These are phyloP conservation scores for Leccinum pellstonianum DNA, from an alignment of 768 basidiomycete genomes.

Conservation along the genomic window DNA sequence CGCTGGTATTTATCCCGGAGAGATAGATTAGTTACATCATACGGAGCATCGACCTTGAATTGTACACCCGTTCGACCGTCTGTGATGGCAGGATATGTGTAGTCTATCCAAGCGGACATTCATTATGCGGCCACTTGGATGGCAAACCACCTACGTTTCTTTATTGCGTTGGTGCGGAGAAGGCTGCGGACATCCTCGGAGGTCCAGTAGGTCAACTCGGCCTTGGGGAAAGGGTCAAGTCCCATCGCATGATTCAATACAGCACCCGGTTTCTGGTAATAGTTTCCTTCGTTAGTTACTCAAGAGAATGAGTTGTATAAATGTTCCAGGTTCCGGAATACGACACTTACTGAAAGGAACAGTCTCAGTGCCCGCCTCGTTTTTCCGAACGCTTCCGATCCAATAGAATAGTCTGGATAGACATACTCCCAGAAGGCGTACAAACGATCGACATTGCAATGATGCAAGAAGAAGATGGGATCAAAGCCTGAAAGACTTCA, in stretches of 20 bases:
- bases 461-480: constrained; percentile 22
- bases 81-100: constrained; percentile 20
- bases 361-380: neutral
- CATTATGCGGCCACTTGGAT: neutral
- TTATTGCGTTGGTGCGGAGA: neutral
- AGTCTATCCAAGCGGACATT: constrained; percentile 8
- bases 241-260: neutral
- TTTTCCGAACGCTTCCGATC: constrained; percentile 15
- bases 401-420: constrained; percentile 15
- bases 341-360: constrained; percentile 8
- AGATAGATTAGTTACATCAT: neutral
- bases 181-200: constrained; percentile 14
- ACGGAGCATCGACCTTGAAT: constrained; percentile 13
- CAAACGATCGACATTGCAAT: constrained; percentile 19
- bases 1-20: constrained; percentile 9
- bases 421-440: constrained; percentile 24
- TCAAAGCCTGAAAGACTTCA: constrained; percentile 11
- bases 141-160: constrained; percentile 9
- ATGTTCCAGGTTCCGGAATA: neutral
- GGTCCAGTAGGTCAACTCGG: constrained; percentile 11
- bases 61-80: constrained; percentile 1
- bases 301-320: neutral
- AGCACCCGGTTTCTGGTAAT: neutral
- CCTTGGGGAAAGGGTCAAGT: constrained; percentile 18
- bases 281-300: constrained; percentile 8